These are phyloP conservation scores for Colletotrichum tofieldiae DNA, from an alignment of 2,329 filamentous ascomycete genomes.

Conservation along the genomic window DNA sequence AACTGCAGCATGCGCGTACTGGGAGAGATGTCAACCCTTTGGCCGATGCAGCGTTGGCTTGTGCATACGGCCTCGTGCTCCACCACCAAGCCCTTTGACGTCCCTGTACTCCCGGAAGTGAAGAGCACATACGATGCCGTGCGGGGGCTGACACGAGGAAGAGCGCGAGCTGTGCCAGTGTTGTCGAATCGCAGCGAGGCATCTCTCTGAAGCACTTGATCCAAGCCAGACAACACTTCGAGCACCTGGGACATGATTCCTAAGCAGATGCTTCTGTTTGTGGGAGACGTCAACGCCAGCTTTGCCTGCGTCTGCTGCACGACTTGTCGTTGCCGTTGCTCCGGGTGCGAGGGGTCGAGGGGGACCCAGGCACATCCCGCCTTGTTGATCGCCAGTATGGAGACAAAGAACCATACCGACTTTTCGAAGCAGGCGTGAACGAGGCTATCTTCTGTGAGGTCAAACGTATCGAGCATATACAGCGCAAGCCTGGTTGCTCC, in stretches of 20 bases:
- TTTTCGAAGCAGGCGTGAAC: conserved; percentile 47
- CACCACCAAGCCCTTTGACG: conserved; percentile 43
- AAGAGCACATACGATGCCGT: conserved; percentile 44
- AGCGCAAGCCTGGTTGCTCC: conserved; percentile 9
- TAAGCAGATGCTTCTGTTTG: not conserved
- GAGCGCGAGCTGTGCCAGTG: not conserved
- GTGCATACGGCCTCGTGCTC: conserved; percentile 44
- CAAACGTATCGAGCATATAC: conserved; percentile 1
- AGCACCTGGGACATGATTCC: not conserved
- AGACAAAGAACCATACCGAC: conserved; percentile 43
- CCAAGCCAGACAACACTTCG: not conserved
- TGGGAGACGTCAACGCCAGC: conserved; percentile 8
- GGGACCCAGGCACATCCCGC: conserved; percentile 48
- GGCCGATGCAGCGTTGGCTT: conserved; percentile 31
- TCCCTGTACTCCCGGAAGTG: conserved; percentile 45
- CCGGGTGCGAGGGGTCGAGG: conserved; percentile 27
- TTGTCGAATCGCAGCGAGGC: not conserved
- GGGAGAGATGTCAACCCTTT: not conserved
- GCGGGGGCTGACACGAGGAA: conserved; percentile 3
- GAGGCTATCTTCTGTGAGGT: not conserved
- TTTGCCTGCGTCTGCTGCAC: conserved; percentile 10
- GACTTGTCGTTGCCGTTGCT: conserved; percentile 1
- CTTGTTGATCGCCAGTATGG: conserved; percentile 48
- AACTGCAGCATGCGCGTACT: conserved; percentile 55
- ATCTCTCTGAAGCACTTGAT: not conserved